Evolutionary conservation across 108 stramenopile genomes (phyloP).

Genomic region (Pseudonitzschia multistriata): DNA sequence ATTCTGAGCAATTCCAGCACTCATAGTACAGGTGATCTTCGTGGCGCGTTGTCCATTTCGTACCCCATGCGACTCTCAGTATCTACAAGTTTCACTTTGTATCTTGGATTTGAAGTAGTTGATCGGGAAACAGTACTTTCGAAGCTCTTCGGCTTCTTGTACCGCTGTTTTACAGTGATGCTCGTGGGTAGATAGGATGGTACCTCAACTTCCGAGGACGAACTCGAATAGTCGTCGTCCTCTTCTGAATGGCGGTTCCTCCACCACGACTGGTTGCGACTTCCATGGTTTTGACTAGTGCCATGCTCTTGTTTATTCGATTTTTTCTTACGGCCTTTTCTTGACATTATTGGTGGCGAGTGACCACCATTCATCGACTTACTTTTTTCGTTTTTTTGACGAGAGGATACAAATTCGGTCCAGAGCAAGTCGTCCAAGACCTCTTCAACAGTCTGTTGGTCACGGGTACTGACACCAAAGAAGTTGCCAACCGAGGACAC

Average conservation of each 20-base stretch:
- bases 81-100: constrained; percentile 20
- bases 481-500: constrained; percentile 25
- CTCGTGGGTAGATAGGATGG: constrained; percentile 16
- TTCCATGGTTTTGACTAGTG: neutral
- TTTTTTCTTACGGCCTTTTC: too few relatives aligned
- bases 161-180: constrained; percentile 14
- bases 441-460: constrained; percentile 23
- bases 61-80: constrained; percentile 29
- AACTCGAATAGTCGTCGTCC: constrained; percentile 8
- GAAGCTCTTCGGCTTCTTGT: neutral
- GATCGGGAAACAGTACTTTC: neutral
- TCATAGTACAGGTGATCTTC: constrained; percentile 2
- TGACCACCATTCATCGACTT: neutral
- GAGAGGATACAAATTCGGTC: constrained; percentile 24
- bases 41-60: constrained; percentile 19
- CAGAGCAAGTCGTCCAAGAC: constrained; percentile 34
- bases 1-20: neutral
- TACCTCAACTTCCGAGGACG: neutral
- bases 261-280: neutral
- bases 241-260: constrained; percentile 13
- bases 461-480: constrained; percentile 6
- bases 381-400: neutral
- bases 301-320: neutral
- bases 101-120: neutral
- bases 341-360: too few relatives aligned